Base-by-base conservation (phyloP, 1,139 yeast species). In the Saccharomyces hybrid region DNA sequence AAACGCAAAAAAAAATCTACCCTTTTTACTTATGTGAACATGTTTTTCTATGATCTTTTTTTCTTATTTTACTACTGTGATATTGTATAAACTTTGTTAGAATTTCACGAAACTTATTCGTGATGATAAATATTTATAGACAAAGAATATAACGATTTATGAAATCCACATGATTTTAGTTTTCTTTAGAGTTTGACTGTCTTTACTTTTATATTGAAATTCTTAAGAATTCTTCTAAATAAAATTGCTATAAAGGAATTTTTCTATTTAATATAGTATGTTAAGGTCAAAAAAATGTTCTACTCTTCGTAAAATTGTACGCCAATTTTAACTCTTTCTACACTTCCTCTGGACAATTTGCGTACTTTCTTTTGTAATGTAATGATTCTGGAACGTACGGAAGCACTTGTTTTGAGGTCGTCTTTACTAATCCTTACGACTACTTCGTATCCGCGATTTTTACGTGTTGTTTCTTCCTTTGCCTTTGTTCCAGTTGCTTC, bases 341-440 rank as follows among this genome's bases (percentile, higher is more conserved):
- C 74, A 69, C 73, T 75, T 60, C 70, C 80, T 68, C 70, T 74
- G 57, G 71, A 78, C 58, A 79, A 68, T 60, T 78, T 78, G 60
- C 79, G 76, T 48, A 79, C 74, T 60, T 79, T 79, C 63, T 78
- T 78, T 58, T 78, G 82, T 48, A 79, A 67, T 0, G 78, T 75
- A 42, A 77, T 71, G 46, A 79, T 78, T 71, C 83, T 75, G 50
- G 78, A 76, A 57, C 81, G 74, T 13, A 79, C 82, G 59, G 80
- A 76, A 23, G 81, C 80, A 63, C 82, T 78, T 34, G 81, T 77
- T 67, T 79, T 79, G 52, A 79, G 68, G 58, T 79, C 82, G 55
- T 75, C 77, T 57, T 77, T 77, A 48, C 78, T 74, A 9, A 80
- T 76, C 55, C 75, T 70, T 2, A 79, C 78, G 48, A 77, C 72